Evolutionary conservation across 164 flowering plant genomes (phyloP).

Genomic region (Nymphaea thermarum): DNA sequence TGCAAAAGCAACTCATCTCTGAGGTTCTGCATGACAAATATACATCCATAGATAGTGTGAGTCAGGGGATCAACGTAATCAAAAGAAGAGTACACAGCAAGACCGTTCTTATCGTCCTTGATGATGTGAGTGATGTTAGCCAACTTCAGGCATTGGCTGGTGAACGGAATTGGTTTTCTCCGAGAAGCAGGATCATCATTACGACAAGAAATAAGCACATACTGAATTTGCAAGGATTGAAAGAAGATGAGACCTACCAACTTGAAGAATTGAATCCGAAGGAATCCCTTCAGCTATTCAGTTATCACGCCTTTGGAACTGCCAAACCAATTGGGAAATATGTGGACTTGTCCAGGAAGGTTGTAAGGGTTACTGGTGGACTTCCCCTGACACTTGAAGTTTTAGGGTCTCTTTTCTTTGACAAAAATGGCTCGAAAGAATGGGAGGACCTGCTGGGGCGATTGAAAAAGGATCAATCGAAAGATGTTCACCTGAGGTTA

Average conservation of each 20-base stretch:
- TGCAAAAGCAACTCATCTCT: slow-evolving; percentile 8
- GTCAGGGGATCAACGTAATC: neutral
- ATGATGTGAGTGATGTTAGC: neutral
- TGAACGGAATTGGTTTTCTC: neutral
- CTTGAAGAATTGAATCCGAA: neutral
- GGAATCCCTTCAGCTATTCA: neutral
- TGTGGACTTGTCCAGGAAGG: neutral
- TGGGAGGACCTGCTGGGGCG: neutral
- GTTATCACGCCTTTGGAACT: neutral
- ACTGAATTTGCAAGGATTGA: neutral
- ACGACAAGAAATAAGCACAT: neutral
- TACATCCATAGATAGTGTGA: neutral
- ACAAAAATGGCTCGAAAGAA: neutral
- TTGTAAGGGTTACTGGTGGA: neutral
- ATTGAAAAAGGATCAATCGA: neutral
- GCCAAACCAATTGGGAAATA: neutral
- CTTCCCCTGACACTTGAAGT: neutral
- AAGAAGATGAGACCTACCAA: neutral
- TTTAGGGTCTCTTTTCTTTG: neutral
- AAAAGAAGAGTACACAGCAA: neutral
- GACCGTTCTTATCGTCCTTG: neutral
- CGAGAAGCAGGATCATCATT: neutral
- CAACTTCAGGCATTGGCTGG: neutral
- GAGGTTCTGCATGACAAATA: neutral
- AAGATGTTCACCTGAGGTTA: neutral